Conservation (phyloP, 352 stramenopile genomes). For the Phytophthora multivora region DNA sequence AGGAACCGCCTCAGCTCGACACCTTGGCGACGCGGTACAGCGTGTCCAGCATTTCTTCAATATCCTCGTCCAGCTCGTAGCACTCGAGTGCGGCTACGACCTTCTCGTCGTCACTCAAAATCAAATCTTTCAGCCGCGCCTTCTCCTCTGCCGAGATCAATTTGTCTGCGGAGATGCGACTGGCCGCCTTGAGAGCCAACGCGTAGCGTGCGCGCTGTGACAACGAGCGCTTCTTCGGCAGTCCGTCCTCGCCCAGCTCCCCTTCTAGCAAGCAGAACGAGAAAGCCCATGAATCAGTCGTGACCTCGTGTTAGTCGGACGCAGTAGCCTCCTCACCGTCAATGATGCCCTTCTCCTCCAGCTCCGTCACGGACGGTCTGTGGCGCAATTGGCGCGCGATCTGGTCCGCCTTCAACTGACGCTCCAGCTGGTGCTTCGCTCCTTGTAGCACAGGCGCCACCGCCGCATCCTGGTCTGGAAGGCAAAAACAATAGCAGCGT, state of each 20-base stretch:
- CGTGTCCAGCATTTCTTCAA: constrained; percentile 87
- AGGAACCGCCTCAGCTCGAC: constrained; percentile 23
- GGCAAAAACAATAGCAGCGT: constrained; percentile 5
- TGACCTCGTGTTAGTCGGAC: constrained; percentile 7
- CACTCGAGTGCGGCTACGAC: constrained; percentile 78
- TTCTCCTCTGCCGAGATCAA: constrained; percentile 82
- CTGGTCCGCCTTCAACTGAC: constrained; percentile 73
- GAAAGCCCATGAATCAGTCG: constrained; percentile 23
- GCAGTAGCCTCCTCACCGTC: constrained; percentile 45
- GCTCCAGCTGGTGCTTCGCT: constrained; percentile 73
- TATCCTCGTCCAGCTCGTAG: constrained; percentile 84
- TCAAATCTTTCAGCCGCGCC: constrained; percentile 80
- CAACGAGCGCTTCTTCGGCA: constrained; percentile 51
- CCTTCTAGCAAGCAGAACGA: constrained; percentile 55
- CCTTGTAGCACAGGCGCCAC: constrained; percentile 74
- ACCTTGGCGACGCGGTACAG: constrained; percentile 80
- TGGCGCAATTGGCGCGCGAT: constrained; percentile 72
- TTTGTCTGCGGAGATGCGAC: constrained; percentile 81
- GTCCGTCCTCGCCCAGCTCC: constrained; percentile 56
- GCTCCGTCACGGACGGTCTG: constrained; percentile 67
- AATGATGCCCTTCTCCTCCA: constrained; percentile 82
- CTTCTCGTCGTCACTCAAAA: constrained; percentile 80
- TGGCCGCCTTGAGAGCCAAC: constrained; percentile 78
- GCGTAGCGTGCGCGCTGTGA: constrained; percentile 76
- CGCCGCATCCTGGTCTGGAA: constrained; percentile 40